A percentile compares a stretch with the other conserved stretches of the same genome.
phyloP scores from a whole-genome alignment of 1,284 basidiomycete species.

The Cystobasidium pallidum region DNA sequence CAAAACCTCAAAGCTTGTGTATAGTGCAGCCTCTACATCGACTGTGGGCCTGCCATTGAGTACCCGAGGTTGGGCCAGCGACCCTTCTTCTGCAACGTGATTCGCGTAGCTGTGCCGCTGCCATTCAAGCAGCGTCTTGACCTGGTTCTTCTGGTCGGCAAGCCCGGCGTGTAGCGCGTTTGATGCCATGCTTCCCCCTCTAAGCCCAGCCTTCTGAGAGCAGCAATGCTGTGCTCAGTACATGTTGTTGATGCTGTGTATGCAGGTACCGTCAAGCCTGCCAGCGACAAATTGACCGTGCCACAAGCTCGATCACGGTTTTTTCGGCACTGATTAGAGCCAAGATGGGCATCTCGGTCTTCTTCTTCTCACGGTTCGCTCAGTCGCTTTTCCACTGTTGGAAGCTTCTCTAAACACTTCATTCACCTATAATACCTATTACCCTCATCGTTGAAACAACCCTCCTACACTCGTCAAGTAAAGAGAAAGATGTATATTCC shows the following conservation, averaged over 20 bases:
- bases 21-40: conserved; percentile 21
- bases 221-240: not conserved
- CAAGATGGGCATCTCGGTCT: too few relatives aligned
- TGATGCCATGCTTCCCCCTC: conserved; percentile 3
- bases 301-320: too few relatives aligned
- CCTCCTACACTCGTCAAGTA: not conserved
- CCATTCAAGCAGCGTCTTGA: conserved; percentile 25
- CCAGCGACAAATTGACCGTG: too few relatives aligned
- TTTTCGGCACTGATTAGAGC: too few relatives aligned
- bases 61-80: not conserved
- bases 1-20: conserved; percentile 22
- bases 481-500: conserved; percentile 39
- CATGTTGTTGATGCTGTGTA: not conserved
- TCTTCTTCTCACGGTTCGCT: too few relatives aligned
- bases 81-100: not conserved
- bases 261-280: too few relatives aligned
- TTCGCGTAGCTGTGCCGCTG: conserved; percentile 10
- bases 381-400: too few relatives aligned
- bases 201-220: too few relatives aligned
- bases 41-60: not conserved
- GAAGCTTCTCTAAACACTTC: too few relatives aligned
- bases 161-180: not conserved
- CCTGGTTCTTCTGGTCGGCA: not conserved
- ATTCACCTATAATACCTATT: not conserved
- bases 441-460: not conserved